Base-by-base conservation (phyloP, 768 basidiomycete species). In the Lactarius deliciosus region DNA sequence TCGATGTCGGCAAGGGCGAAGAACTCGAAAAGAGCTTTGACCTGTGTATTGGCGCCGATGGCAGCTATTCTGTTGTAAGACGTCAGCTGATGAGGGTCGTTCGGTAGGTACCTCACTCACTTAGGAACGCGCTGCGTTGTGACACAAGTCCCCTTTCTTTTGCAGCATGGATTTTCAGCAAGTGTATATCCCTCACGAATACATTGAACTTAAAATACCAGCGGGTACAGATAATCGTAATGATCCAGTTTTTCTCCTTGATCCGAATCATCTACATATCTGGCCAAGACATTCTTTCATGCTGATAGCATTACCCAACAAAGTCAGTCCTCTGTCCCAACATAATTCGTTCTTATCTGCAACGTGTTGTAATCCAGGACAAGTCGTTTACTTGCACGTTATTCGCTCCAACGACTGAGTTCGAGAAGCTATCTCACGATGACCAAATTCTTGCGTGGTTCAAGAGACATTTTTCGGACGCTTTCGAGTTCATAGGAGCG, bases 221-320 rank as follows among this genome's bases (percentile, higher is more conserved):
- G 85, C 96, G 76, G 88, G 88, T 65, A 77, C 78, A 75, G 83
- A 83, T 76, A 74, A 75, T 72, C 78, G 81, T 76, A 91, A 85
- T 75, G 81, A 83, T 68, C 79, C 87, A 69, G 81, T 80, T 32
- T 98, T 91, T 81, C 81, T 87, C 65, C 88, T 99, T 77, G 94
- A 96, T 82, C 91, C 92, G 73, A 90, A 91, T 77, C 92, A 98
- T 78, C 88, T 99, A 72, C 96, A 99, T 80, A 98, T 99, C 73
- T 99, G 96, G 96, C 97, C 96, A 70, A 90, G 96, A 75, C 92
- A 95, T 77, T 93, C 94, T 57, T 98, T 98, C 83, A 99, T 99
- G 96, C 86, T 99, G 73, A 98, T 99, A 74, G 96, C 94, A 25
- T 87, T 99, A 64, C 95, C 96, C 71, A 99, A 99, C 82, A 89